Base-by-base conservation (phyloP, 2,329 filamentous ascomycete genomes). In the Colletotrichum sp. region DNA sequence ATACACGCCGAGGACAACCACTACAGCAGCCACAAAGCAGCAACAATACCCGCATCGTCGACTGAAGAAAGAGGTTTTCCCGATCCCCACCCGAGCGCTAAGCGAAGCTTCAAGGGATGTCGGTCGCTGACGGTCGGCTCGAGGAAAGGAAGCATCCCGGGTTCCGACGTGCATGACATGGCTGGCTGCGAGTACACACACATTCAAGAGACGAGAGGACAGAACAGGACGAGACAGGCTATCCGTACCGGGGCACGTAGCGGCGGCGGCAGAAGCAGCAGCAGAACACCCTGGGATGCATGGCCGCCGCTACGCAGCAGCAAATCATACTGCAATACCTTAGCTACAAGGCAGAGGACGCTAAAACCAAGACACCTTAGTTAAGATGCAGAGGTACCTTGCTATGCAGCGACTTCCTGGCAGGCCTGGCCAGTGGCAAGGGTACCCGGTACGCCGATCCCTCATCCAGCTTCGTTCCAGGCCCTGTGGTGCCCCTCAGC, bases 391-490 rank as follows among this genome's bases (percentile, higher is more conserved):
- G 30, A 18, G 36, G 43, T 27, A 32, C 64, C 48, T 66, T 66
- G 30, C 61, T 25, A 67, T 43, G 65, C 65, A 52, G 43, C 48
- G 52, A 16, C 61, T 22, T 34, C 65, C 32, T 34, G n/a, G 30
- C 25, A 27, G 60, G 48, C 67, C 34, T 70, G 30, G 18, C 15
- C 28, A 4, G 64, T 56, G 73, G 56, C 73, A 75, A 66, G 72
- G 72, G 68, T 66, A 64, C 72, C 68, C 30, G 39, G 72, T 43
- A 65, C 64, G 70, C 70, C 70, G 64, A 73, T 75, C 73, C 69
- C 61, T 66, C 72, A 12, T 60, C 61, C 72, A 67, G 68, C 55
- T 71, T 67, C 69, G 73, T 68, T 68, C 73, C 64, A 75, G 69
- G 73, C 73, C 64, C 70, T 48, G 52, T 22, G 30, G 27, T 71